A percentile compares a stretch with the other conserved stretches of the same genome.
Evolutionary conservation across 2,329 filamentous ascomycete genomes (phyloP).

Genomic region (Aspergillus brasiliensis): DNA sequence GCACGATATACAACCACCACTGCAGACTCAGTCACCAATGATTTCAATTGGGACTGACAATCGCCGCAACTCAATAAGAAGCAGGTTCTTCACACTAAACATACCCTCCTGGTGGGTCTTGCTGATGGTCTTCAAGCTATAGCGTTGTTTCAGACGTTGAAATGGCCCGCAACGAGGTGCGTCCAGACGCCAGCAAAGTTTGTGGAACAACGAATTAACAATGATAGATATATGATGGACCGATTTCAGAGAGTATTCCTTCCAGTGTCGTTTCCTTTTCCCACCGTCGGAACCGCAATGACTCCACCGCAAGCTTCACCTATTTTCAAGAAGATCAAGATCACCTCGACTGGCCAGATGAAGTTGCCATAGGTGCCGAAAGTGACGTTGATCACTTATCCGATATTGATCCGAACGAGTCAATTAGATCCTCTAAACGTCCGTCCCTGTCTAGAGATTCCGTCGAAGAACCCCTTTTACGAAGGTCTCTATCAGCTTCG

Average conservation of each 20-base stretch:
- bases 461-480: conserved; percentile 63
- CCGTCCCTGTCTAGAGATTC: conserved; percentile 47
- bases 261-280: conserved; percentile 90
- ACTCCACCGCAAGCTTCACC: conserved; percentile 85
- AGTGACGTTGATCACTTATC: conserved; percentile 48
- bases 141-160: conserved; percentile 95
- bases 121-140: conserved; percentile 44
- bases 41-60: conserved; percentile 23
- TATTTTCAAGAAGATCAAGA: conserved; percentile 79
- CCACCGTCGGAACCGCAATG: conserved; percentile 76
- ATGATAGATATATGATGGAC: conserved; percentile 76
- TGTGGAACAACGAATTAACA: conserved; percentile 4
- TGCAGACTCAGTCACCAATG: conserved; percentile 25
- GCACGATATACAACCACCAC: conserved; percentile 26
- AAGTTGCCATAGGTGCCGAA: conserved; percentile 48
- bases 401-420: conserved; percentile 41
- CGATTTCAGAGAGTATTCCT: conserved; percentile 92
- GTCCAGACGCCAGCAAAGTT: conserved; percentile 17
- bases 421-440: conserved; percentile 34
- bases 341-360: conserved; percentile 52
- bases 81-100: conserved; percentile 34
- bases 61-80: conserved; percentile 42
- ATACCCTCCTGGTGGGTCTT: background rate
- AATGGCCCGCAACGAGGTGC: conserved; percentile 94
- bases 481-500: conserved; percentile 65